phyloP scores from a whole-genome alignment of 139 green algal genomes.

The Picochlorum costavermella region DNA sequence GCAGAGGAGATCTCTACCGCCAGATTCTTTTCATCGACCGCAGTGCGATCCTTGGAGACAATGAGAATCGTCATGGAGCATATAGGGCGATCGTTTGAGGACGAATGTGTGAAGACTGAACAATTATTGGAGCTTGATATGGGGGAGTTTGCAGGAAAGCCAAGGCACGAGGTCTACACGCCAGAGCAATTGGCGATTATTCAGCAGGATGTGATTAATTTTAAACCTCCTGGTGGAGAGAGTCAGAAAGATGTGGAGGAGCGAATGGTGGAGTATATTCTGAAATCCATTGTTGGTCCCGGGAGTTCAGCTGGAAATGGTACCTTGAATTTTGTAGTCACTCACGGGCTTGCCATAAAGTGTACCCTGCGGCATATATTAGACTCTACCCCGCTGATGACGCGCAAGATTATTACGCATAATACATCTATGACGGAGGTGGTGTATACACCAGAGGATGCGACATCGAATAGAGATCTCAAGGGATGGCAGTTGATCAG shows the following conservation, averaged over 20 bases:
- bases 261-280: conserved; percentile 23
- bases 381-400: conserved; percentile 12
- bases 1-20: background rate
- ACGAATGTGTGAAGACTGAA: background rate
- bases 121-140: conserved; percentile 27
- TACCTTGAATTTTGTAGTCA: conserved; percentile 5
- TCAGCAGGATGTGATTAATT: conserved; percentile 6
- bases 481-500: conserved; percentile 25
- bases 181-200: conserved; percentile 4
- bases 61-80: background rate
- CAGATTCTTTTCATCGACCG: conserved; percentile 22
- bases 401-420: conserved; percentile 14
- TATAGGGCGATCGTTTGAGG: background rate
- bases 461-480: background rate
- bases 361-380: conserved; percentile 18
- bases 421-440: conserved; percentile 25
- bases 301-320: background rate
- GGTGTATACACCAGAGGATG: conserved; percentile 5
- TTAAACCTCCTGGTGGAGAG: conserved; percentile 23
- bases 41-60: conserved; percentile 26
- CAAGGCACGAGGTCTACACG: conserved; percentile 11
- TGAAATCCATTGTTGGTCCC: background rate
- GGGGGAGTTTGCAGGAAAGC: conserved; percentile 19
- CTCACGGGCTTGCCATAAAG: conserved; percentile 31
- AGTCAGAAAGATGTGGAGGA: conserved; percentile 27